Conservation (phyloP, 2,329 filamentous ascomycete genomes). For the Zarea fungicola region DNA sequence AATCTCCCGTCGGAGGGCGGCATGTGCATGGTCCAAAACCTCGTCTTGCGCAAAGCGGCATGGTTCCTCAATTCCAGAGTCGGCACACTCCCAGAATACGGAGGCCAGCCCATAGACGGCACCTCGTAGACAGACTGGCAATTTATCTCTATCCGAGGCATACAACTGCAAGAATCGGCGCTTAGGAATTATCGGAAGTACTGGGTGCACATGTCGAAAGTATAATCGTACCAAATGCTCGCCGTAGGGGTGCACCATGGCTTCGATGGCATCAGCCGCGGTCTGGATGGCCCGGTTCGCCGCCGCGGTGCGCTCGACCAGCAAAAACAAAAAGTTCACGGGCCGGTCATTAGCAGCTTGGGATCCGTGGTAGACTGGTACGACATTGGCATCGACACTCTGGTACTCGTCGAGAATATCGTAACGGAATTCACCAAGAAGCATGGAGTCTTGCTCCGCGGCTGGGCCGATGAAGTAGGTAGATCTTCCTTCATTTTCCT, state of each 20-base stretch:
- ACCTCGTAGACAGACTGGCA: slow-evolving; percentile 40
- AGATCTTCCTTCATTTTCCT: slow-evolving; percentile 38
- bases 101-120: slow-evolving; percentile 40
- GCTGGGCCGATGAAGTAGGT: slow-evolving; percentile 41
- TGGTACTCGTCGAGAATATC: slow-evolving; percentile 39
- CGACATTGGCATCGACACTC: slow-evolving; percentile 39
- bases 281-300: slow-evolving; percentile 32
- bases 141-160: slow-evolving; percentile 28
- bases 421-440: slow-evolving; percentile 43
- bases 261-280: slow-evolving; percentile 39
- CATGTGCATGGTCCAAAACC: slow-evolving; percentile 36
- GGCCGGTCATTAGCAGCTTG: slow-evolving; percentile 31
- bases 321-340: slow-evolving; percentile 40
- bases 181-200: slow-evolving; percentile 40
- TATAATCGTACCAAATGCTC: slow-evolving; percentile 38
- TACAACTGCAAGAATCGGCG: slow-evolving; percentile 37
- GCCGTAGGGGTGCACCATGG: slow-evolving; percentile 34
- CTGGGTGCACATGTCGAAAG: slow-evolving; percentile 41
- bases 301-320: slow-evolving; percentile 39
- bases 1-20: slow-evolving; percentile 38
- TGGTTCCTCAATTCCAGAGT: slow-evolving; percentile 24
- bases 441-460: slow-evolving; percentile 41
- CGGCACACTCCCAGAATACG: slow-evolving; percentile 37
- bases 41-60: slow-evolving; percentile 36
- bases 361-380: slow-evolving; percentile 36